phyloP scores from a whole-genome alignment of 805 yeast species.

The Sugiyamaella lignohabitans region DNA sequence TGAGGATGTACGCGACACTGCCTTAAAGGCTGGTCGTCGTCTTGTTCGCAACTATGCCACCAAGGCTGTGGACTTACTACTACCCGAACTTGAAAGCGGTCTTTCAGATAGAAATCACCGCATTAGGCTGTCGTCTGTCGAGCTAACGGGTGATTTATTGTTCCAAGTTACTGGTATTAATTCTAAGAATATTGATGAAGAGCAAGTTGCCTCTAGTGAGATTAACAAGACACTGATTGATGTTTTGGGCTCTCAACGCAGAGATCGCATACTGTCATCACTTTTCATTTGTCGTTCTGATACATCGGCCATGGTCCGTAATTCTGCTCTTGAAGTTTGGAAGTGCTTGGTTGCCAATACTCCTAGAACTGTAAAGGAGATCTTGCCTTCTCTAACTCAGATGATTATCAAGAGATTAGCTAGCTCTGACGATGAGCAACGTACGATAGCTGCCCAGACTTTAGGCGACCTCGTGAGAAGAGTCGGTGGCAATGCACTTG shows the following conservation, averaged over 20 bases:
- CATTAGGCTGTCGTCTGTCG: slow-evolving; percentile 88
- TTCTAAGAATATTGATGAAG: slow-evolving; percentile 39
- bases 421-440: slow-evolving; percentile 67
- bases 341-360: slow-evolving; percentile 93
- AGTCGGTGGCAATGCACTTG: slow-evolving; percentile 81
- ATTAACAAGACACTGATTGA: slow-evolving; percentile 62
- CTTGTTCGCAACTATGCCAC: slow-evolving; percentile 87
- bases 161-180: slow-evolving; percentile 89
- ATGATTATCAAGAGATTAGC: slow-evolving; percentile 80
- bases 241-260: slow-evolving; percentile 78
- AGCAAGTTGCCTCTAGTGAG: slow-evolving; percentile 36
- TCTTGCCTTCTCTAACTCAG: slow-evolving; percentile 73
- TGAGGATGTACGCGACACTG: slow-evolving; percentile 81
- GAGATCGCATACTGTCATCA: slow-evolving; percentile 80
- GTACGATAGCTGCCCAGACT: slow-evolving; percentile 86
- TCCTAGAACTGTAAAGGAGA: slow-evolving; percentile 89
- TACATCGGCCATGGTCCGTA: slow-evolving; percentile 77
- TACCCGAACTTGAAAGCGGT: slow-evolving; percentile 92
- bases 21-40: slow-evolving; percentile 87
- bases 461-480: slow-evolving; percentile 92
- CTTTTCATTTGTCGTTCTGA: slow-evolving; percentile 93
- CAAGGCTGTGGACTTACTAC: slow-evolving; percentile 82
- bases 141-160: slow-evolving; percentile 87
- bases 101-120: slow-evolving; percentile 74
- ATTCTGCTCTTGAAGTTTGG: slow-evolving; percentile 92